Percentiles rank a stretch among this genome's conserved stretches.
Conservation (phyloP, 2,329 filamentous ascomycete species). For the Trichoderma afroharzianum region DNA sequence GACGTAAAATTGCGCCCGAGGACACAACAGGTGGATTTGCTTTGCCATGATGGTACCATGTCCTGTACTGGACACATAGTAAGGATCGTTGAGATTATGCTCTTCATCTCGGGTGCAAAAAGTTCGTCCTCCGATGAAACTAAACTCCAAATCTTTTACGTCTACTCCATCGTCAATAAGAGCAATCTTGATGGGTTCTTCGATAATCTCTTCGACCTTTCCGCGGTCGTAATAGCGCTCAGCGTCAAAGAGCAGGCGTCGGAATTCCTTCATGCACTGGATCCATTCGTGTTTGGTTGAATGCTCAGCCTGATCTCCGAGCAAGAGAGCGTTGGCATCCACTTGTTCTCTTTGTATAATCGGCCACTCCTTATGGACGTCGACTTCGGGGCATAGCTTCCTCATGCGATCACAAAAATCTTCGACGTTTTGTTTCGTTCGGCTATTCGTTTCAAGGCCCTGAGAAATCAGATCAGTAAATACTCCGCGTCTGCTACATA, state of each 20-base stretch:
- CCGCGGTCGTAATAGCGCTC: conserved; percentile 15
- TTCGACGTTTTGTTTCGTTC: conserved; percentile 19
- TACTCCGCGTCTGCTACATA: not conserved
- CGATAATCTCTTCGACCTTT: conserved; percentile 17
- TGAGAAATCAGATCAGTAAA: not conserved
- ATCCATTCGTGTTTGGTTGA: conserved; percentile 27
- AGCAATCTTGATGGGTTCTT: conserved; percentile 30
- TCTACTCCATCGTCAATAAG: conserved; percentile 40
- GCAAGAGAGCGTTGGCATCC: not conserved
- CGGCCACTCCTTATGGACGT: conserved; percentile 15
- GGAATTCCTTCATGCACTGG: conserved; percentile 26
- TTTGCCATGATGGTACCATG: conserved; percentile 30
- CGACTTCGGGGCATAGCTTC: conserved; percentile 16
- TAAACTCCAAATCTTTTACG: conserved; percentile 26
- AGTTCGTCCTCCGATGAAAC: conserved; percentile 26
- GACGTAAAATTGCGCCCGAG: conserved; percentile 25
- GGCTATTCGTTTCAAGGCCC: conserved; percentile 21
- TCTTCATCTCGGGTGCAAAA: conserved; percentile 25
- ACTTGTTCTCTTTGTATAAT: conserved; percentile 8
- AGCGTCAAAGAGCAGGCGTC: conserved; percentile 22
- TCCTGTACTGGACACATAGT: conserved; percentile 28
- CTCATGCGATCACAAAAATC: conserved; percentile 20
- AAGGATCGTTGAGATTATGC: conserved; percentile 22
- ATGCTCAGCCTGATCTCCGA: conserved; percentile 17
- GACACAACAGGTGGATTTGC: conserved; percentile 26